Evolutionary conservation across 495 filamentous ascomycete species (phyloP).

Genomic region (Talaromyces borbonicus): DNA sequence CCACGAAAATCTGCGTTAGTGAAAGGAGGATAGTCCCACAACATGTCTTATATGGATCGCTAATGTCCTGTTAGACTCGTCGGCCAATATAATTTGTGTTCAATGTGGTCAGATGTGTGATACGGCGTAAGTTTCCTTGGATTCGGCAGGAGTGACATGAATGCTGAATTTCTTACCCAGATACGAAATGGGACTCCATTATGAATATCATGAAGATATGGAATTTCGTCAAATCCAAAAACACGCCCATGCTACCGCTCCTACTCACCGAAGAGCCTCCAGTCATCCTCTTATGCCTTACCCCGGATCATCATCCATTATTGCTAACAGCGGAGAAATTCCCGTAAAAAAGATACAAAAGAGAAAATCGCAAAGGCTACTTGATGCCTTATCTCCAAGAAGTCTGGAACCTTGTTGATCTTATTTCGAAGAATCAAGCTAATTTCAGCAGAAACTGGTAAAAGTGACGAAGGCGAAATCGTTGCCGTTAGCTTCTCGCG

Average conservation of each 20-base stretch:
- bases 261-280: not conserved
- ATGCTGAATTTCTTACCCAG: not conserved
- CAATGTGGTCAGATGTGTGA: conserved; percentile 5
- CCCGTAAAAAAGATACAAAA: conserved; percentile 1
- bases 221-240: conserved; percentile 5
- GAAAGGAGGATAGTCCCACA: no score
- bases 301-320: not conserved
- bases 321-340: not conserved
- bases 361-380: conserved; percentile 14
- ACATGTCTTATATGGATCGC: not conserved
- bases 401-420: conserved; percentile 13
- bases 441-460: conserved; percentile 14
- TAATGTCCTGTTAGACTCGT: not conserved
- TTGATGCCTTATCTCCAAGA: conserved; percentile 20
- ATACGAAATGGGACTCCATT: conserved; percentile 4
- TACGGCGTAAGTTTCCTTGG: conserved; percentile 1
- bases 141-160: not conserved
- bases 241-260: not conserved
- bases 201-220: conserved; percentile 7
- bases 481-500: conserved; percentile 23
- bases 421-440: not conserved
- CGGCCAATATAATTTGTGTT: not conserved
- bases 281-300: not conserved
- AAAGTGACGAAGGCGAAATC: conserved; percentile 23
- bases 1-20: conserved; percentile 5